Percentiles rank a stretch among this genome's conserved stretches.
These are phyloP conservation scores for Ascoidea asiatica DNA, from an alignment of 805 yeast genomes.

Conservation along the genomic window DNA sequence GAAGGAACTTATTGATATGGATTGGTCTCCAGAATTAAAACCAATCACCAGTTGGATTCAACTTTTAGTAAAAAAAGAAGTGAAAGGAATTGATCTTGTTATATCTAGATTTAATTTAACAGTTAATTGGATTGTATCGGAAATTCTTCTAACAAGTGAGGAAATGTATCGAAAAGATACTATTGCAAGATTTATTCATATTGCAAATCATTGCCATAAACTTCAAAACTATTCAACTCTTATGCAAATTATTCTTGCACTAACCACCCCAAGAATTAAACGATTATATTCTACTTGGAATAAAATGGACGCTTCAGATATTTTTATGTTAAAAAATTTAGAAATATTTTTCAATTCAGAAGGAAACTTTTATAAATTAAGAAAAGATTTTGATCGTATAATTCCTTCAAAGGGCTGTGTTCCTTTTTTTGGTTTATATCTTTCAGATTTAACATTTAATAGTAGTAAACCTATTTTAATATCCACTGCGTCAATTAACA, in stretches of 20 bases:
- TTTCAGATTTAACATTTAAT: conserved; percentile 72
- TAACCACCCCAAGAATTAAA: conserved; percentile 52
- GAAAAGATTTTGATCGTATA: conserved; percentile 48
- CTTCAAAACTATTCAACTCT: conserved; percentile 77
- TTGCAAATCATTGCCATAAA: conserved; percentile 61
- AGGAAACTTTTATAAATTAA: conserved; percentile 54
- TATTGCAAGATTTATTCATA: conserved; percentile 75
- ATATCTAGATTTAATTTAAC: conserved; percentile 77
- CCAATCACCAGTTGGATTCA: conserved; percentile 79
- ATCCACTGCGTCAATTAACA: neutral
- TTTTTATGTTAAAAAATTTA: conserved; percentile 49
- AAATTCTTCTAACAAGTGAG: conserved; percentile 57
- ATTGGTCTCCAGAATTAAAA: conserved; percentile 53
- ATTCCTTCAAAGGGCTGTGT: conserved; percentile 64
- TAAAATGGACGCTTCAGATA: conserved; percentile 57
- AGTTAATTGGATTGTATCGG: conserved; percentile 88
- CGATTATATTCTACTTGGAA: conserved; percentile 62
- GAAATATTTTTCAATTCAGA: conserved; percentile 65
- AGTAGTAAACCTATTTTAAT: conserved; percentile 44
- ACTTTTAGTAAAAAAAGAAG: conserved; percentile 39
- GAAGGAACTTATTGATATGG: conserved; percentile 71
- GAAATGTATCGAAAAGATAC: conserved; percentile 49
- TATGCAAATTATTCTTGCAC: conserved; percentile 76
- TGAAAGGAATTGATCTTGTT: conserved; percentile 71
- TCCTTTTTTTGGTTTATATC: conserved; percentile 79